Evolutionary conservation across 2,329 filamentous ascomycete genomes (phyloP), one percentile per base, ranked within the genome.

Genomic region (Biscogniauxia mediterranea): DNA sequence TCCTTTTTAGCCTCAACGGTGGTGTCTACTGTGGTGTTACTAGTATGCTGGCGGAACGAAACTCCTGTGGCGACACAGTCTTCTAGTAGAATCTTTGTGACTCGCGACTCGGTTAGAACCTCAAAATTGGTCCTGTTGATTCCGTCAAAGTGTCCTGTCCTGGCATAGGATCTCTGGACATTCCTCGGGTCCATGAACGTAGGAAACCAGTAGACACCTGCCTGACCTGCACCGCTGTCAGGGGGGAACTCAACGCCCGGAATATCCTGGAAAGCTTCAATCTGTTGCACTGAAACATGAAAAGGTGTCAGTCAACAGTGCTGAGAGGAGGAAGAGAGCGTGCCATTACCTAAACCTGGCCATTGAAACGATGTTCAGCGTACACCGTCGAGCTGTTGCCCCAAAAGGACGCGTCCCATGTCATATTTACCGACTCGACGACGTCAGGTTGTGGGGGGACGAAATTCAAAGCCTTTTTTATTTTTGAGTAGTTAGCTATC

Each of bases 131-230:
- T 65, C 54, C 74, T 63, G 21, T 69, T 70, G n/a, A 70, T 60
- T 6, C 59, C 57, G 7, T 71, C 63, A 19, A 71, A 74, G 58
- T 79, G 77, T 0, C 74, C 77, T 0, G 76, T 79, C 28, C 70
- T 65, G 0, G 77, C 75, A 53, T 78, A 80, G 1, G 77, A 78
- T 17, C 77, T 70, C 53, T 74, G 69, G 13, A 75, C 73, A 0
- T 57, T 68, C 13, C 63, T 64, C 0, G 77, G 76, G 26, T 79
- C 75, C 73, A 77, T 76, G 59, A 79, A 78, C 1, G 74, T 76
- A 17, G 77, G 77, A 57, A 74, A 78, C 76, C 76, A 79, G 61
- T 76, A 79, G 5, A 79, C 73, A 1, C 78, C 78, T 1, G 77
- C 68, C 60, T 70, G 61, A 5, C 77, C 77, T 1, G 76, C 72